Percentiles rank a stretch among this genome's conserved stretches.
Evolutionary conservation across 1,284 basidiomycete genomes (phyloP).

Genomic region (Apiotrichum akiyoshidainum): DNA sequence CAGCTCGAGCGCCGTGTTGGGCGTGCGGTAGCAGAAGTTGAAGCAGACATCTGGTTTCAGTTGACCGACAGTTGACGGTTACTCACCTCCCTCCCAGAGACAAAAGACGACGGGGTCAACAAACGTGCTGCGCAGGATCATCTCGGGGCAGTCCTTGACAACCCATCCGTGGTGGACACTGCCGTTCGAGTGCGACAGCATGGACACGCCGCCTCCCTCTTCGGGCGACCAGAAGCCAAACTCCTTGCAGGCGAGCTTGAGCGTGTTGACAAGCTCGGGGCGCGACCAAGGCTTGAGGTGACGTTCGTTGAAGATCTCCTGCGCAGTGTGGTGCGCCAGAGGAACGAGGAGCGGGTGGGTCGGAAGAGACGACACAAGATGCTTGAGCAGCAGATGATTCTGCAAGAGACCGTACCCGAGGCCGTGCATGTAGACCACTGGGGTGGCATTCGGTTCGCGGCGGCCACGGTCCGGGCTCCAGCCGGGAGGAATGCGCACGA

Average conservation of each 20-base stretch:
- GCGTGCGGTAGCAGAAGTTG: slow-evolving; percentile 73
- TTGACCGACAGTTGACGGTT: neutral
- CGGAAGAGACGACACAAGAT: slow-evolving; percentile 53
- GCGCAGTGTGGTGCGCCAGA: slow-evolving; percentile 78
- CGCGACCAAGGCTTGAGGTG: slow-evolving; percentile 69
- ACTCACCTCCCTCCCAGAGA: slow-evolving; percentile 78
- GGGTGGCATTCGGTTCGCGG: slow-evolving; percentile 54
- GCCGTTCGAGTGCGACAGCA: slow-evolving; percentile 80
- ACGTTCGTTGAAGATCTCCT: slow-evolving; percentile 70
- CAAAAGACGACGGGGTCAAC: slow-evolving; percentile 79
- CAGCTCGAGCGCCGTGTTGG: slow-evolving; percentile 67
- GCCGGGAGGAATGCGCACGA: slow-evolving; percentile 64
- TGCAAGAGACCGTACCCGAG: slow-evolving; percentile 58
- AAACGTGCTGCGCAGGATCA: slow-evolving; percentile 73
- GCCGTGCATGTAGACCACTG: slow-evolving; percentile 80
- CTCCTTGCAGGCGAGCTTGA: slow-evolving; percentile 61
- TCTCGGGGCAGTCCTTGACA: slow-evolving; percentile 68
- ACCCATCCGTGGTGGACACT: slow-evolving; percentile 54
- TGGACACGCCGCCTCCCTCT: slow-evolving; percentile 59
- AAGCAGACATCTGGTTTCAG: slow-evolving; percentile 68
- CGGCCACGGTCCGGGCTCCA: slow-evolving; percentile 58
- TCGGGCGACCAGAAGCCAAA: slow-evolving; percentile 59
- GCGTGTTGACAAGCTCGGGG: slow-evolving; percentile 59
- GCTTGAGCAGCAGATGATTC: slow-evolving; percentile 51
- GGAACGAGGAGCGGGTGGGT: slow-evolving; percentile 74